Evolutionary conservation across 805 yeast genomes (phyloP), one percentile per base, ranked within the genome.

Genomic region (Yarrowia sp.): DNA sequence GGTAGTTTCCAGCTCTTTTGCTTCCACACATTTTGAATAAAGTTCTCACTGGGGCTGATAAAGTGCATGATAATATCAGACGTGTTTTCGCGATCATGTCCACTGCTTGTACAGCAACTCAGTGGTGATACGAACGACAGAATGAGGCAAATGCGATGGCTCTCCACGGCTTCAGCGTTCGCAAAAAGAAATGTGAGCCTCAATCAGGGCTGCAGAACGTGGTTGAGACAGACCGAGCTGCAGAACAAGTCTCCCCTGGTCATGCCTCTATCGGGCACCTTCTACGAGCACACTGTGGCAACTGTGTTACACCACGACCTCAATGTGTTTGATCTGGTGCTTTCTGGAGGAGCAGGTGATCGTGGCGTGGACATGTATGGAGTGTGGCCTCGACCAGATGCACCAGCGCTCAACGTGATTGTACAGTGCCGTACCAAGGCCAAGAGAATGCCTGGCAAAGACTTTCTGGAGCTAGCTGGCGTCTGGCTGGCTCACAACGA

Each of bases 241-340:
- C 49, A 58, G 11, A n/a, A 30, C 32, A 41, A 41, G 51, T 32
- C 49, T 21, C 63, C 63, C 5, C 24, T 58, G 49, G 63, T 32
- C 8, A 41, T 43, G 51, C 63, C 63, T 7, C 17, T 41, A 5
- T 22, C 30, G 22, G 63, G 63, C n/a, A 58, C 49, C 6, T 58
- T 58, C 21, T 58, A 58, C 28, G 63, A 58, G 12, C 63, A 41
- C 11, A 43, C 63, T 3, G 63, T 58, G 63, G 63, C 63, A 2
- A 28, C 49, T 7, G 51, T 58, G 3, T n/a, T 58, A 5, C 51
- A 58, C 2, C 49, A 58, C n/a, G 51, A 58, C 12, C 63, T 58
- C 35, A 36, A 38, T 43, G 30, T 41, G 32, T 16, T 35, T 12
- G 63, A 58, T 21, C 16, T 43, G 7, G 63, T 58, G 4, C 30